Evolutionary conservation across 192 early-diverging fungal genomes (phyloP).

Genomic region (Mortierella claussenii): DNA sequence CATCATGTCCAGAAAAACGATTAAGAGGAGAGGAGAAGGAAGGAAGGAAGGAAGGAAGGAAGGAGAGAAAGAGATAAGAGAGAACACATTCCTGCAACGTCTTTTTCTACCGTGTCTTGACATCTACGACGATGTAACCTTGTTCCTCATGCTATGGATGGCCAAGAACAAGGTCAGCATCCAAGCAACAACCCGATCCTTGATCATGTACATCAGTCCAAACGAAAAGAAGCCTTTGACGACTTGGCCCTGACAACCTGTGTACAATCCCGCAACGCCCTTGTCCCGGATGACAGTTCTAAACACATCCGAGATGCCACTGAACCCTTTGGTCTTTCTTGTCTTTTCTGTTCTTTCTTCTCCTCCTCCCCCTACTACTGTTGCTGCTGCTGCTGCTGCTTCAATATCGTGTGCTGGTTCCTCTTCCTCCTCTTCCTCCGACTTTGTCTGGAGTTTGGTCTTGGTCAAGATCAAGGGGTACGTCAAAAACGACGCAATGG

Average conservation of each 20-base stretch:
- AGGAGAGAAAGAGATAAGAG: neutral
- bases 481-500: slow-evolving; percentile 60
- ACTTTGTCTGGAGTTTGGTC: slow-evolving; percentile 53
- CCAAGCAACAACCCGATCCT: slow-evolving; percentile 61
- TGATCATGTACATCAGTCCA: slow-evolving; percentile 66
- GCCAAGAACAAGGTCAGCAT: slow-evolving; percentile 56
- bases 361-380: slow-evolving; percentile 18
- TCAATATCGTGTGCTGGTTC: slow-evolving; percentile 10
- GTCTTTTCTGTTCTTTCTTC: too few species aligned
- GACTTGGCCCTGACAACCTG: slow-evolving; percentile 59
- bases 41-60: neutral
- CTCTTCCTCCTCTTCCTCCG: slow-evolving; percentile 11
- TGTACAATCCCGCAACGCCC: slow-evolving; percentile 35
- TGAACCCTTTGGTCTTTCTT: slow-evolving; percentile 20
- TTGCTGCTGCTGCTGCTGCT: slow-evolving; percentile 4
- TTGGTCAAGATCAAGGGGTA: slow-evolving; percentile 62
- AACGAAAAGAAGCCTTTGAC: slow-evolving; percentile 65
- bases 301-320: slow-evolving; percentile 36
- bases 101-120: neutral
- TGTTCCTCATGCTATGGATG: slow-evolving; percentile 35
- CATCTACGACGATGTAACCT: slow-evolving; percentile 25
- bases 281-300: slow-evolving; percentile 48
- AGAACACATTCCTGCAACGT: neutral
- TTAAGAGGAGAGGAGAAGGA: neutral
- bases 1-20: too few species aligned